Percentiles rank a stretch among this genome's conserved stretches.
Evolutionary conservation across 1,284 basidiomycete species (phyloP).

Genomic region (Athelia psychrophila): DNA sequence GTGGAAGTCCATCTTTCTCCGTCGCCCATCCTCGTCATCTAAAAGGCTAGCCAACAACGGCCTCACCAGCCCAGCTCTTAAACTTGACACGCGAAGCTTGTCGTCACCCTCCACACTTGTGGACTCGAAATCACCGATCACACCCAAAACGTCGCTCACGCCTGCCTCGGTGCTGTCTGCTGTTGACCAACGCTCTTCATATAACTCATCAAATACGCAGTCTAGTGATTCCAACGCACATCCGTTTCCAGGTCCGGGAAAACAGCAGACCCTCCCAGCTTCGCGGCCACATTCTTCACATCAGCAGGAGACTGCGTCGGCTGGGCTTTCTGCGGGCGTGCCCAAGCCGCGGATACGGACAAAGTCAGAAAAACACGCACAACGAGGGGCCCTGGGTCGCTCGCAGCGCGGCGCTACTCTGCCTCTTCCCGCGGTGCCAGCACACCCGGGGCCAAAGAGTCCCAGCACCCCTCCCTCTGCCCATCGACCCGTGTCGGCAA

Average conservation of each 20-base stretch:
- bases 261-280: conserved; percentile 27
- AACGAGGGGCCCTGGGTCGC: conserved; percentile 13
- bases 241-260: conserved; percentile 19
- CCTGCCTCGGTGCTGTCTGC: conserved; percentile 41
- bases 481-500: conserved; percentile 46
- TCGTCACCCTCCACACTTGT: conserved; percentile 29
- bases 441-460: not conserved
- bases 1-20: conserved; percentile 31
- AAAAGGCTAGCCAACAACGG: conserved; percentile 21
- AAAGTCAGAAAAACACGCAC: conserved; percentile 56
- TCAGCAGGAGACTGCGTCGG: conserved; percentile 29
- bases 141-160: conserved; percentile 46
- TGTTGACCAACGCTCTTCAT: conserved; percentile 60
- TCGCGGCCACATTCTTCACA: conserved; percentile 24
- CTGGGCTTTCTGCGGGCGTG: conserved; percentile 24
- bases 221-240: conserved; percentile 59
- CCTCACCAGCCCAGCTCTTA: conserved; percentile 11
- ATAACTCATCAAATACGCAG: conserved; percentile 67
- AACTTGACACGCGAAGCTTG: conserved; percentile 29
- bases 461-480: conserved; percentile 4
- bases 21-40: conserved; percentile 21
- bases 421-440: conserved; percentile 12
- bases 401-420: conserved; percentile 29
- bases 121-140: conserved; percentile 33
- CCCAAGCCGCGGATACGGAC: conserved; percentile 40